Conservation (phyloP, 225 moss, liverwort and hornwort species). For the Sphagnum contortum region DNA sequence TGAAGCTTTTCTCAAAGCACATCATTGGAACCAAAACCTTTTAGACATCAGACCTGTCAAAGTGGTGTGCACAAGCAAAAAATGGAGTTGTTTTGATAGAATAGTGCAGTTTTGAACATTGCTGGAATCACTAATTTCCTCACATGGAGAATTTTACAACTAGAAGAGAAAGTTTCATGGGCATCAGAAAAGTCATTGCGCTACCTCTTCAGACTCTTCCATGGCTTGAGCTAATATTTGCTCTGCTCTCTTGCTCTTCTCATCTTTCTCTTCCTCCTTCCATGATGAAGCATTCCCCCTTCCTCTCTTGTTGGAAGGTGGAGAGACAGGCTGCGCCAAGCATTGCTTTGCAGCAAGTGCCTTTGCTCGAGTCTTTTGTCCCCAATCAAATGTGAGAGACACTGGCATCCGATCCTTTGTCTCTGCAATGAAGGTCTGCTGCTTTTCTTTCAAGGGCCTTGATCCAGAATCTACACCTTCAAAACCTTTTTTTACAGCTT, state of each 20-base stretch:
- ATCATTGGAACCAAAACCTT: too few relatives aligned
- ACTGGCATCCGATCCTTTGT: constrained; percentile 77
- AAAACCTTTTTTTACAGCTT: constrained; percentile 26
- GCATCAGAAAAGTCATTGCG: too few relatives aligned
- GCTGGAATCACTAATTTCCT: too few relatives aligned
- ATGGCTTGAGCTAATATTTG: constrained; percentile 87
- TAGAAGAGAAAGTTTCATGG: too few relatives aligned
- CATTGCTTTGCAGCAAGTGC: constrained; percentile 69
- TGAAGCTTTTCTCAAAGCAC: too few relatives aligned
- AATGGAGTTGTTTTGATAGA: too few relatives aligned
- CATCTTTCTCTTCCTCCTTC: constrained; percentile 94
- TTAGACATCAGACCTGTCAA: too few relatives aligned
- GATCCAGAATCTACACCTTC: constrained; percentile 27
- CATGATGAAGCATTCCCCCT: constrained; percentile 31
- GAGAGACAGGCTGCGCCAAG: constrained; percentile 57
- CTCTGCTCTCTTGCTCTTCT: constrained; percentile 83
- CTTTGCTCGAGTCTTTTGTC: constrained; percentile 62
- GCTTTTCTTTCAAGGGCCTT: constrained; percentile 32
- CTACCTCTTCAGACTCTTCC: constrained; percentile 47
- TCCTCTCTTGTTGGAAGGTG: constrained; percentile 43
- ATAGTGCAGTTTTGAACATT: too few relatives aligned
- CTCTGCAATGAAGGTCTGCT: constrained; percentile 46
- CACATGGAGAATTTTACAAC: too few relatives aligned
- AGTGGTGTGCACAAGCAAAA: too few relatives aligned
- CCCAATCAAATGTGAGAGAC: constrained; percentile 75